A percentile compares a stretch with the other conserved stretches of the same genome.
Evolutionary conservation across 2,329 filamentous ascomycete species (phyloP).

Genomic region (Xylaria sp.): DNA sequence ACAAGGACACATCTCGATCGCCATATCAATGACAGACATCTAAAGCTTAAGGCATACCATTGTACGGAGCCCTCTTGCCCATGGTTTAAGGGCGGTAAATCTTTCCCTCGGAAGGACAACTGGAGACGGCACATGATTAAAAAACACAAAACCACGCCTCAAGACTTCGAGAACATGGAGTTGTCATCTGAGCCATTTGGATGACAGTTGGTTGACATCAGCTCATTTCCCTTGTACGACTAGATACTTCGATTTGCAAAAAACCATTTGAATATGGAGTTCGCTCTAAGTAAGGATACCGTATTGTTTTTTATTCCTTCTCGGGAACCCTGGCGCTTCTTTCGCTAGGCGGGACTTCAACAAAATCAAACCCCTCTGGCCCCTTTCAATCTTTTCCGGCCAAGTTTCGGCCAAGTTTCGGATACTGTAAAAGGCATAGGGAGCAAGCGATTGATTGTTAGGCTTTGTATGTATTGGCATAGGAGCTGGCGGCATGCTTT

Average conservation of each 20-base stretch:
- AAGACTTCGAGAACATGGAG: slow-evolving; percentile 38
- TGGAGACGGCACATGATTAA: slow-evolving; percentile 68
- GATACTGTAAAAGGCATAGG: slow-evolving; percentile 32
- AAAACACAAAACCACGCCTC: slow-evolving; percentile 51
- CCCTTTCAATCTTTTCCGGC: slow-evolving; percentile 9
- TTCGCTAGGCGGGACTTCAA: not conserved
- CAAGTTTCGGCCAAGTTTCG: slow-evolving; percentile 21
- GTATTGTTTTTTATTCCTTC: not conserved
- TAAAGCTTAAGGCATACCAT: slow-evolving; percentile 64
- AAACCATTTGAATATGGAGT: not conserved
- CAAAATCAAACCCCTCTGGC: not conserved
- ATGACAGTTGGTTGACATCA: slow-evolving; percentile 10
- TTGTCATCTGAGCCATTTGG: slow-evolving; percentile 32
- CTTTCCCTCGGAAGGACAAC: slow-evolving; percentile 66
- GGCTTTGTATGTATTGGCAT: slow-evolving; percentile 31
- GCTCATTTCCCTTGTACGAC: slow-evolving; percentile 14
- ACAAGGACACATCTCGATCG: slow-evolving; percentile 67
- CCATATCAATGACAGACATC: slow-evolving; percentile 66
- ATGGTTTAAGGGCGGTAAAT: slow-evolving; percentile 64
- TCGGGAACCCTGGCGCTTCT: not conserved
- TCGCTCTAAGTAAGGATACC: not conserved
- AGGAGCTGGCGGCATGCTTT: slow-evolving; percentile 24
- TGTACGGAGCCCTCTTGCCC: slow-evolving; percentile 60
- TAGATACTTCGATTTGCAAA: not conserved
- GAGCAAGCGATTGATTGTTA: slow-evolving; percentile 34